Percentiles rank a stretch among this genome's conserved stretches.
Conservation (phyloP, 1,284 basidiomycete species). For the Amylostereum areolatum region DNA sequence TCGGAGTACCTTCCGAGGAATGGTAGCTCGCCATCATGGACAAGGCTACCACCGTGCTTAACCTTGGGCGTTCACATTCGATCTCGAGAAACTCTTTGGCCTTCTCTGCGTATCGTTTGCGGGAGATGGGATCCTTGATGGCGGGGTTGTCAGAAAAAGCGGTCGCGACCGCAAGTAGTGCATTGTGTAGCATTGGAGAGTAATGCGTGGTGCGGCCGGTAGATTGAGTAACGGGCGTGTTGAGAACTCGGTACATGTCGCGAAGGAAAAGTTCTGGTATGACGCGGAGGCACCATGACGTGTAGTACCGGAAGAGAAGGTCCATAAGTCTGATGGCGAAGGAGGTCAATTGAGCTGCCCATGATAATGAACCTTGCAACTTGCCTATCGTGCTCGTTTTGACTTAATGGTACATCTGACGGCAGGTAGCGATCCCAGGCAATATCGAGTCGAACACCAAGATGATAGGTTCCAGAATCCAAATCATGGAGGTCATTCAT, state of each 20-base stretch:
- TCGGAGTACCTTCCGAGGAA: constrained; percentile 49
- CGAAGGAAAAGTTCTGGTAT: constrained; percentile 49
- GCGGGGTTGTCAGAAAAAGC: constrained; percentile 52
- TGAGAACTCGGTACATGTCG: constrained; percentile 52
- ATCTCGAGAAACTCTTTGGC: constrained; percentile 51
- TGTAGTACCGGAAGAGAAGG: constrained; percentile 55
- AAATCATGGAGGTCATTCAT: too few species aligned
- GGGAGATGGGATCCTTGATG: constrained; percentile 37
- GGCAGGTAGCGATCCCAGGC: constrained; percentile 57
- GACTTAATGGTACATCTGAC: constrained; percentile 34
- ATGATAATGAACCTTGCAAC: not conserved
- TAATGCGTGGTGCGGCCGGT: constrained; percentile 52
- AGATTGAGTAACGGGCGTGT: constrained; percentile 35
- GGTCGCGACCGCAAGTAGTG: constrained; percentile 52
- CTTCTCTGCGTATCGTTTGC: constrained; percentile 43
- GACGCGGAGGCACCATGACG: constrained; percentile 45
- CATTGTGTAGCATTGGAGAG: constrained; percentile 68
- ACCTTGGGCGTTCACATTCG: constrained; percentile 52
- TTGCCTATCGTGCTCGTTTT: constrained; percentile 44
- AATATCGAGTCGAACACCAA: not conserved
- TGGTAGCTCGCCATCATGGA: constrained; percentile 55
- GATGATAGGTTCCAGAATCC: too few species aligned
- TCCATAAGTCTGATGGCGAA: constrained; percentile 37
- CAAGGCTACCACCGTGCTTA: constrained; percentile 54
- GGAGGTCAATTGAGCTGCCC: not conserved